Percentiles rank a stretch among this genome's conserved stretches.
Evolutionary conservation across 2,329 filamentous ascomycete genomes (phyloP).

Genomic region (Alternaria rosae): DNA sequence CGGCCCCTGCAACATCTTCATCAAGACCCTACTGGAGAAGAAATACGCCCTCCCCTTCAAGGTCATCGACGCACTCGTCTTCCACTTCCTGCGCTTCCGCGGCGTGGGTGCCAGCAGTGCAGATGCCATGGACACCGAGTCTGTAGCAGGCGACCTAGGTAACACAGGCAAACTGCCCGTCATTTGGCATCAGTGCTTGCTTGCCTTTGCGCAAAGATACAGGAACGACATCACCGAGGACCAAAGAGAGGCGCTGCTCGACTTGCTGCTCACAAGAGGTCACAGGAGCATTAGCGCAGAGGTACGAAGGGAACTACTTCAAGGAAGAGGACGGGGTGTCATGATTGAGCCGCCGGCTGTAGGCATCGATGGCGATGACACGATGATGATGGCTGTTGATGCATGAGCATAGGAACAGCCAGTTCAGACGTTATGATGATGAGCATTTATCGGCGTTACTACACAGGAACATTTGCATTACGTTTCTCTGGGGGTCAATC

Average conservation of each 20-base stretch:
- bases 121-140: slow-evolving; percentile 61
- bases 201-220: slow-evolving; percentile 93
- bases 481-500: background rate
- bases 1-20: slow-evolving; percentile 93
- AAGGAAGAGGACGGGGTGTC: slow-evolving; percentile 84
- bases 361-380: slow-evolving; percentile 82
- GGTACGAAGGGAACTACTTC: slow-evolving; percentile 85
- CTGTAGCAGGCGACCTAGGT: slow-evolving; percentile 46
- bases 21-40: slow-evolving; percentile 92
- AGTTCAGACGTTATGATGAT: background rate
- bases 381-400: slow-evolving; percentile 72
- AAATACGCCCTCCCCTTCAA: slow-evolving; percentile 96
- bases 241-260: slow-evolving; percentile 87
- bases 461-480: slow-evolving; percentile 6
- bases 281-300: slow-evolving; percentile 91
- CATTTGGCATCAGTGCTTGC: slow-evolving; percentile 92
- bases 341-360: slow-evolving; percentile 66
- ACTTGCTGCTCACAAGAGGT: slow-evolving; percentile 82
- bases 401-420: background rate
- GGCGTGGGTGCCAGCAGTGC: slow-evolving; percentile 68
- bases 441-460: slow-evolving; percentile 18
- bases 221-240: slow-evolving; percentile 96
- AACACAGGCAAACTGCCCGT: slow-evolving; percentile 77
- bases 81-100: slow-evolving; percentile 93
- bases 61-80: slow-evolving; percentile 91